Percentiles rank a stretch among this genome's conserved stretches.
Conservation (phyloP, 2,329 filamentous ascomycete genomes). For the Macrophomina pseudophaseolina region DNA sequence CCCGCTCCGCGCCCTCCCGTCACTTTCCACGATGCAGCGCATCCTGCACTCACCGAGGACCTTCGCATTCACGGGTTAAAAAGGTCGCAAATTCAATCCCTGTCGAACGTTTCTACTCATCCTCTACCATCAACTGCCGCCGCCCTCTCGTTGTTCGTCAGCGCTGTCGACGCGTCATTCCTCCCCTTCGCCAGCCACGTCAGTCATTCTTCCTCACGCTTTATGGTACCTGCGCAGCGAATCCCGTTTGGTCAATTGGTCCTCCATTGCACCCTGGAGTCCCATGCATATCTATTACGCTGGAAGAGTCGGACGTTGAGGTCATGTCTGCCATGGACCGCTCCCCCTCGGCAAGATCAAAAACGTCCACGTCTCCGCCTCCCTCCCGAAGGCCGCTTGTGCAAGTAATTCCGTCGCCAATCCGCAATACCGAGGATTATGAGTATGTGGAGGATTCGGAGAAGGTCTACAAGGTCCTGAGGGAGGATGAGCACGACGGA, state of each 20-base stretch:
- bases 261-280: no score
- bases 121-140: no score
- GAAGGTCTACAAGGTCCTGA: constrained; percentile 47
- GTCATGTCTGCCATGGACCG: neutral
- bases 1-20: neutral
- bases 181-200: neutral
- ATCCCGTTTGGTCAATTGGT: no score
- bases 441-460: constrained; percentile 39
- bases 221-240: neutral
- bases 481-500: constrained; percentile 41
- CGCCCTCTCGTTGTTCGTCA: no score
- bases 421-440: constrained; percentile 39
- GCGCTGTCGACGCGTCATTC: neutral
- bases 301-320: constrained; percentile 7
- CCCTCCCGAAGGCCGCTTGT: neutral
- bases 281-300: neutral
- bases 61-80: neutral
- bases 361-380: neutral
- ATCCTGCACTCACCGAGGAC: neutral
- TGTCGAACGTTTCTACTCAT: neutral
- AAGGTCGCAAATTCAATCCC: neutral
- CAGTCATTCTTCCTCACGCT: neutral
- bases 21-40: neutral
- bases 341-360: neutral
- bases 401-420: constrained; percentile 6